phyloP scores from a whole-genome alignment of 495 filamentous ascomycete genomes.

The Xylaria intraflava region DNA sequence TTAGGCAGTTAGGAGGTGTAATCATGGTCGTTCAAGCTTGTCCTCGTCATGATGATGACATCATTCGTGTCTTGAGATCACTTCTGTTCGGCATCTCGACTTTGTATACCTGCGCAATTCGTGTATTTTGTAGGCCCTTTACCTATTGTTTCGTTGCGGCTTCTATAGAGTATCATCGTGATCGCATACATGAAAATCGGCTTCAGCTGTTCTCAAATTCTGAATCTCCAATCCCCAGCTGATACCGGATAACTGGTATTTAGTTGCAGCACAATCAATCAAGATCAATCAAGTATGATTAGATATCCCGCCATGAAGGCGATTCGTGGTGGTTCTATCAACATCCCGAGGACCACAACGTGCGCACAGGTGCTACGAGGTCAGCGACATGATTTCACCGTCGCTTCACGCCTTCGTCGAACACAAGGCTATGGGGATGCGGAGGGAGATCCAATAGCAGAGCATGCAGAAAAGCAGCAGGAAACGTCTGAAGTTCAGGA shows the following conservation, averaged over 20 bases:
- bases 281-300: no score
- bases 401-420: constrained; percentile 8
- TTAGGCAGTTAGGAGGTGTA: no score
- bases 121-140: no score
- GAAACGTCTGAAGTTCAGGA: constrained; percentile 20
- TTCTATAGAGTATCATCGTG: background rate
- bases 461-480: constrained; percentile 26
- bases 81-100: background rate
- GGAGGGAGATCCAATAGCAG: constrained; percentile 26
- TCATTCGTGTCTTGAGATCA: constrained; percentile 13
- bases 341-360: constrained; percentile 13
- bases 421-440: constrained; percentile 29
- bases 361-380: constrained; percentile 15
- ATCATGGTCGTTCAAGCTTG: no score
- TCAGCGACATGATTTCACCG: constrained; percentile 14
- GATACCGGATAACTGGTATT: background rate
- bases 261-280: background rate
- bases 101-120: background rate
- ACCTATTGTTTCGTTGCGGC: no score
- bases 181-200: background rate
- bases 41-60: constrained; percentile 17
- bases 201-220: background rate
- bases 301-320: constrained; percentile 23
- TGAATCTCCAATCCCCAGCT: background rate
- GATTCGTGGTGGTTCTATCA: constrained; percentile 17